These are phyloP conservation scores for Eucalyptus pumila DNA, from an alignment of 345 rosid genomes.

Conservation along the genomic window DNA sequence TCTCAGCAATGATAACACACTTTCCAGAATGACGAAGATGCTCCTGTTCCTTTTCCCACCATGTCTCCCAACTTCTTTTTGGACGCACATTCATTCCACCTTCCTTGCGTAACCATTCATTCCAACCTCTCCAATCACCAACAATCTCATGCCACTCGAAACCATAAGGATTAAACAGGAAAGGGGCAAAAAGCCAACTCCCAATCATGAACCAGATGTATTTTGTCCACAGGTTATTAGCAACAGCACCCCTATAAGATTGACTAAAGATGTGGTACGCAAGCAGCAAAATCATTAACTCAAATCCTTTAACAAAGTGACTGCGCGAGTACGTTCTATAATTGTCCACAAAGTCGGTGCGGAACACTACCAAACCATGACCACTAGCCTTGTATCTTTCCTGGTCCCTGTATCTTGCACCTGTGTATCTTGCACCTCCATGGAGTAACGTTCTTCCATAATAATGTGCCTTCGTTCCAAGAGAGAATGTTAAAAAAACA, in stretches of 20 bases:
- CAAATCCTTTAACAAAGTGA: constrained; percentile 94
- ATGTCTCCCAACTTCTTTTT: constrained; percentile 94
- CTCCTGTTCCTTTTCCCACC: constrained; percentile 99
- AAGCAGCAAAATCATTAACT: constrained; percentile 79
- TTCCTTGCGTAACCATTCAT: background rate
- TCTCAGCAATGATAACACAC: constrained; percentile 85
- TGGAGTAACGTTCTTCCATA: constrained; percentile 89
- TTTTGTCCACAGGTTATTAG: constrained; percentile 69
- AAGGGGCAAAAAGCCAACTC: constrained; percentile 96
- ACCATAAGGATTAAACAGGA: constrained; percentile 91
- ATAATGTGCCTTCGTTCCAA: constrained; percentile 95
- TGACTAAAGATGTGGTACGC: constrained; percentile 78
- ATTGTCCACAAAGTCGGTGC: constrained; percentile 91
- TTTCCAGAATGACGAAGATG: constrained; percentile 79
- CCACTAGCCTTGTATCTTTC: constrained; percentile 91
- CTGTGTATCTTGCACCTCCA: constrained; percentile 92
- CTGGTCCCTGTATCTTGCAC: constrained; percentile 64
- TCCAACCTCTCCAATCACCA: constrained; percentile 64
- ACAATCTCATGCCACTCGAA: constrained; percentile 98
- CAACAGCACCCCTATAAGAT: constrained; percentile 69
- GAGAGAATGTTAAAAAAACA: constrained; percentile 93
- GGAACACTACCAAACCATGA: constrained; percentile 93
- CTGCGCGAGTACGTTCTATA: constrained; percentile 91
- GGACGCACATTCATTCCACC: constrained; percentile 60
- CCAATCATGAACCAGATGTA: constrained; percentile 99